phyloP scores from a whole-genome alignment of 2,329 filamentous ascomycete genomes.

The Neonectria ditissima region DNA sequence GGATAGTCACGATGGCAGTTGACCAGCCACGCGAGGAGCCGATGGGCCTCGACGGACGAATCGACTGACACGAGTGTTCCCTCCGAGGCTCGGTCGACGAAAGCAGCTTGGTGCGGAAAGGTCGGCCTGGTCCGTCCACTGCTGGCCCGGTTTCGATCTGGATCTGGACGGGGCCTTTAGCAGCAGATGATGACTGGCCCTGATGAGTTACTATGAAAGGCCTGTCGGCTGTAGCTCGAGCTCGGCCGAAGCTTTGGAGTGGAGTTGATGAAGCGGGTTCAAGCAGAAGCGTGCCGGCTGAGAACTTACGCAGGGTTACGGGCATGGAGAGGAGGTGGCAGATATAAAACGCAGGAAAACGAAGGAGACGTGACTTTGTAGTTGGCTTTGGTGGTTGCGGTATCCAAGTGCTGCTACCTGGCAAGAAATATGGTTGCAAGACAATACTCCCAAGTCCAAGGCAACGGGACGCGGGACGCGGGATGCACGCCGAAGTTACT shows the following conservation, averaged over 20 bases:
- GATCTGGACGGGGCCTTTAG: conserved; percentile 31
- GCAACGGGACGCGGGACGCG: conserved; percentile 4
- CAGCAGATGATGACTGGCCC: conserved; percentile 17
- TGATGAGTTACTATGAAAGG: conserved; percentile 26
- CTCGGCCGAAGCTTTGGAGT: conserved; percentile 30
- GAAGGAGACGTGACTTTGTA: background rate
- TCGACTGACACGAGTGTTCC: conserved; percentile 38
- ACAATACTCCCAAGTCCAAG: conserved; percentile 7
- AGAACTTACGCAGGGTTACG: background rate
- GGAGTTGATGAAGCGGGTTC: conserved; percentile 27
- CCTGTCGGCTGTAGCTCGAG: conserved; percentile 40
- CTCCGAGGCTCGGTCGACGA: conserved; percentile 42
- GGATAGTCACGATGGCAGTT: background rate
- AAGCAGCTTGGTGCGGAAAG: conserved; percentile 40
- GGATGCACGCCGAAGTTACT: conserved; percentile 3
- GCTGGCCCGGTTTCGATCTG: conserved; percentile 42
- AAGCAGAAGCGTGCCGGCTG: conserved; percentile 31
- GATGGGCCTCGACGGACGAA: conserved; percentile 27
- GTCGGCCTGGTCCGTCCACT: conserved; percentile 41
- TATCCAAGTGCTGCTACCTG: background rate
- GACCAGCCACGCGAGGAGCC: conserved; percentile 1
- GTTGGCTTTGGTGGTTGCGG: background rate
- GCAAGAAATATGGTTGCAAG: background rate
- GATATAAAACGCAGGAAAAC: background rate
- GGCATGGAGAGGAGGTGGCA: too few relatives aligned